Evolutionary conservation across 1,284 basidiomycete genomes (phyloP).

Genomic region (Exobasidium cylindrosporum): DNA sequence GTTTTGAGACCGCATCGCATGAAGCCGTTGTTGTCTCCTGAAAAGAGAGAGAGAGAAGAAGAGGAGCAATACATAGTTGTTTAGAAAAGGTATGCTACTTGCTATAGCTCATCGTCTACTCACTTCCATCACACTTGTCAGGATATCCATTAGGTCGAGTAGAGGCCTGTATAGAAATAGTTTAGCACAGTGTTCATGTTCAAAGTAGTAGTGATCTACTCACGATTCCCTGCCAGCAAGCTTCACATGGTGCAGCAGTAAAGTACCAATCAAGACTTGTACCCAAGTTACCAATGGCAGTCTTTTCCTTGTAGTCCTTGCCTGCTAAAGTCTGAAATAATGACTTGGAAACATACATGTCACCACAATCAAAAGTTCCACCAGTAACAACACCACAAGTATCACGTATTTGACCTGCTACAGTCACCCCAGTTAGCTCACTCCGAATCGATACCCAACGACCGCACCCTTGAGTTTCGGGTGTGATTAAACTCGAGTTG

Average conservation of each 20-base stretch:
- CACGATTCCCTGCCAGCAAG: neutral
- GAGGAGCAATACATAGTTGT: neutral
- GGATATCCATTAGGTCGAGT: neutral
- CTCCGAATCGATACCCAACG: neutral
- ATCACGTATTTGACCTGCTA: constrained; percentile 6
- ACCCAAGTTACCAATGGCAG: neutral
- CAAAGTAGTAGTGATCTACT: neutral
- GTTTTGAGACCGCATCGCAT: constrained; percentile 1
- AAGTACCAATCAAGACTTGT: neutral
- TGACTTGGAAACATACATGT: neutral
- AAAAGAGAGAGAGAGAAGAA: neutral
- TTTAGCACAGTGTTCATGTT: neutral
- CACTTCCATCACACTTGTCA: neutral
- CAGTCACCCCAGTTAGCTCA: neutral
- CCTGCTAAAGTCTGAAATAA: neutral
- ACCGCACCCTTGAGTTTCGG: neutral
- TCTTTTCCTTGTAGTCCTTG: neutral
- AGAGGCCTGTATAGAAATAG: neutral
- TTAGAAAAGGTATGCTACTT: neutral
- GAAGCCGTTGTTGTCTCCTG: neutral
- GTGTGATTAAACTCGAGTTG: neutral
- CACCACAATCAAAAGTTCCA: constrained; percentile 8
- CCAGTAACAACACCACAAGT: constrained; percentile 4
- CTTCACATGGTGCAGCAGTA: neutral
- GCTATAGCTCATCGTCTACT: neutral